Evolutionary conservation across 2,329 filamentous ascomycete species (phyloP), one percentile per base, ranked within the genome.

Genomic region (Biscogniauxia sp.): DNA sequence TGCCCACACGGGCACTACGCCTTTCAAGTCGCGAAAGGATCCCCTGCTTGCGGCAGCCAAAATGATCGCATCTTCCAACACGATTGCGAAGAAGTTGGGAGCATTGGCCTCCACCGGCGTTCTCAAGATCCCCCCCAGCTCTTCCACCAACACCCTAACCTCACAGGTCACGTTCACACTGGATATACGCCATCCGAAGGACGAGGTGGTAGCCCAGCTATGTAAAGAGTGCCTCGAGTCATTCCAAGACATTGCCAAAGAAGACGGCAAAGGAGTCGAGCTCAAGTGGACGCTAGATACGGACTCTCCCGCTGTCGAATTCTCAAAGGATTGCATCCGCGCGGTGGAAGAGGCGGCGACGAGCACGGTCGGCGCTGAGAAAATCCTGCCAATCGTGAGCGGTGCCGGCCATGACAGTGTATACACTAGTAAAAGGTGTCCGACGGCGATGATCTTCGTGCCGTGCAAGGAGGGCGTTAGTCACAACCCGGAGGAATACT

Each of bases 1-100:
- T 66, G 85, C 85, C 5, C 90, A 93, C 70, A 92, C 90, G 0
- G 90, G 90, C 1, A 92, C 90, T 0, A 93, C 90, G 0, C 86
- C 87, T 28, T 85, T 91, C 54, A 76, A 79, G 37, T 83, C 85
- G 59, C 83, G 90, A 19, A 84, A 85, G 5, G 90, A 93, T 71
- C 86, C 90, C 1, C 77, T 92, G 54, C 83, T 91, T 32, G 83
- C 86, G 7, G 87, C 89, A 7, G 82, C 84, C 0, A 85, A 85
- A 58, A 82, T 92, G 78, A 91, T 93, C 62, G 74, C 88, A 0
- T 82, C 86, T 58, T 85, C 84, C 1, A 84, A 90, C 70, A 82
- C 83, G 54, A 79, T 88, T 1, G 90, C 90, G 0, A 80, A 81
- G 2, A 77, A 80, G 20, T 78, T 86, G 63, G 78, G 78, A 1